Evolutionary conservation across 345 rosid species (phyloP).

Genomic region (Salix purpurea): DNA sequence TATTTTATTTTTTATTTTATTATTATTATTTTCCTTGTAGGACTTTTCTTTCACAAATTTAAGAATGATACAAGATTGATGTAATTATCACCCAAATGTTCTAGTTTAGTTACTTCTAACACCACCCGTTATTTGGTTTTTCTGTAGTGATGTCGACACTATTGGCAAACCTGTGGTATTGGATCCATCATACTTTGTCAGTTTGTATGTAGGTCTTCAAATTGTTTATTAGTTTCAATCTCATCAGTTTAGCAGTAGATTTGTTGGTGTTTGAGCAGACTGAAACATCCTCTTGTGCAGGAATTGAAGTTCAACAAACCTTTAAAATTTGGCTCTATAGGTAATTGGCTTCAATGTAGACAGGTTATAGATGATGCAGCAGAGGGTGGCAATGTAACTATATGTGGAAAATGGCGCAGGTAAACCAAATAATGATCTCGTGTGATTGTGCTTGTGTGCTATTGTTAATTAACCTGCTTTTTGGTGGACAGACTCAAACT

Average conservation of each 20-base stretch:
- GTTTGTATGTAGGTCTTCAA: slow-evolving; percentile 45
- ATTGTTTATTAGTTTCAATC: slow-evolving; percentile 10
- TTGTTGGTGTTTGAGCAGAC: slow-evolving; percentile 4
- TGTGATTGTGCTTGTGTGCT: background rate
- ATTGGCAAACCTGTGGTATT: slow-evolving; percentile 29
- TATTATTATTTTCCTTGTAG: background rate
- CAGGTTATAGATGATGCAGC: slow-evolving; percentile 36
- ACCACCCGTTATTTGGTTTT: slow-evolving; percentile 13
- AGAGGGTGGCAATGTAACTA: slow-evolving; percentile 40
- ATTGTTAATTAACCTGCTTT: background rate
- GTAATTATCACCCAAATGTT: background rate
- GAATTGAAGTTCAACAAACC: slow-evolving; percentile 30
- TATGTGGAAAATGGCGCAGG: slow-evolving; percentile 99
- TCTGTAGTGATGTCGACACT: slow-evolving; percentile 51
- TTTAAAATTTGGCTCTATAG: slow-evolving; percentile 36
- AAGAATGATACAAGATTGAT: background rate
- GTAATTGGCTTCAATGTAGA: slow-evolving; percentile 93
- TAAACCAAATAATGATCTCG: slow-evolving; percentile 24
- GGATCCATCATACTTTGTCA: slow-evolving; percentile 22
- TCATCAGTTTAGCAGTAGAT: background rate
- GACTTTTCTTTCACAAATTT: background rate
- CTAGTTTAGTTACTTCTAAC: background rate
- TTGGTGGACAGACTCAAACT: background rate
- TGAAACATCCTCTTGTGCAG: slow-evolving; percentile 32
- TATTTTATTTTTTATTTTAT: background rate